Evolutionary conservation across 1,139 yeast species (phyloP).

Genomic region (Hansenula sp.): DNA sequence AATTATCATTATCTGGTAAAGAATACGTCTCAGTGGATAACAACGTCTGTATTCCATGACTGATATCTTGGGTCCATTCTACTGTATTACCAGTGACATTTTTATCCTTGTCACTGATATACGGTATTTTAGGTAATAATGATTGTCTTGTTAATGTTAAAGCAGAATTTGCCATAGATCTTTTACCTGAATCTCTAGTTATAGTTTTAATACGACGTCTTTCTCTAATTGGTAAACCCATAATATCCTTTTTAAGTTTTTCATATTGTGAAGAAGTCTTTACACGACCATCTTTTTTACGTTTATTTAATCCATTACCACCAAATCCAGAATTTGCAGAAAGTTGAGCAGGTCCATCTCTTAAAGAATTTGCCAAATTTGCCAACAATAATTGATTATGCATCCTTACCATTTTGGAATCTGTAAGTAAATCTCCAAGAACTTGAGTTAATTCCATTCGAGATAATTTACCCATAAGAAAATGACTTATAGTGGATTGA

Average conservation of each 20-base stretch:
- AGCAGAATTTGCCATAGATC: constrained; percentile 70
- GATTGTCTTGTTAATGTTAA: constrained; percentile 81
- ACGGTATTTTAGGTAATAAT: constrained; percentile 84
- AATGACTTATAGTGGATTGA: constrained; percentile 72
- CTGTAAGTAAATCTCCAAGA: constrained; percentile 47
- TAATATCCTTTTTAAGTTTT: constrained; percentile 75
- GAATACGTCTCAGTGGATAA: constrained; percentile 75
- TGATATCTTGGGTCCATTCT: constrained; percentile 91
- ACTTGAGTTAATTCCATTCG: constrained; percentile 64
- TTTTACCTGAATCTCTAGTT: constrained; percentile 76
- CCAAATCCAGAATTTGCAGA: constrained; percentile 51
- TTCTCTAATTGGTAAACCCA: constrained; percentile 83
- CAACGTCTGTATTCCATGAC: constrained; percentile 85
- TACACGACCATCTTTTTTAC: constrained; percentile 44
- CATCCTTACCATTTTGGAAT: constrained; percentile 44
- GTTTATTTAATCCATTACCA: constrained; percentile 46
- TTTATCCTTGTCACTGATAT: constrained; percentile 36
- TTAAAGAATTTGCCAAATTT: constrained; percentile 77
- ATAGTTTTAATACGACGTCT: constrained; percentile 80
- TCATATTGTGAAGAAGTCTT: constrained; percentile 58
- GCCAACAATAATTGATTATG: constrained; percentile 83
- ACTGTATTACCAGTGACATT: constrained; percentile 44
- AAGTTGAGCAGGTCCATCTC: constrained; percentile 53
- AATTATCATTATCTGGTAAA: constrained; percentile 72
- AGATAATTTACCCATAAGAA: constrained; percentile 75